phyloP scores from a whole-genome alignment of 768 basidiomycete species.

The Trametes villosa region DNA sequence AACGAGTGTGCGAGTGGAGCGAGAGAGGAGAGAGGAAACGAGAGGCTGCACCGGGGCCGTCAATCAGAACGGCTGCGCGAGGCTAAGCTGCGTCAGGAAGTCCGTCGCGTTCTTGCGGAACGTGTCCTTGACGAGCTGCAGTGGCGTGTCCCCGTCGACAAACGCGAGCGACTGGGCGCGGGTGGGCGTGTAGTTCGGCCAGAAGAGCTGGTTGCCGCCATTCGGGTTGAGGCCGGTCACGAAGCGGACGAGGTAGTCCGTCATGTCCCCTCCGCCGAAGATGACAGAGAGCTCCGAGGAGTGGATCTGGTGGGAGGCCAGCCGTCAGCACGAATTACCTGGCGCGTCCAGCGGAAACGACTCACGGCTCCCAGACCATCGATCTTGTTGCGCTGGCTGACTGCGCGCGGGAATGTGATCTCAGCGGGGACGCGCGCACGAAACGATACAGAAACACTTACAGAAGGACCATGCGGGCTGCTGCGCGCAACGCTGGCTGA shows the following conservation, averaged over 20 bases:
- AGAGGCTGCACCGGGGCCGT: too few relatives aligned
- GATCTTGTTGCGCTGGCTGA: constrained; percentile 20
- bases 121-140: constrained; percentile 47
- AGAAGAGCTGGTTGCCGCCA: constrained; percentile 38
- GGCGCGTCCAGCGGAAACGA: background rate
- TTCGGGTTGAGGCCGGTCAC: constrained; percentile 48
- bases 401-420: too few relatives aligned
- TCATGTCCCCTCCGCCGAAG: constrained; percentile 48
- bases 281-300: constrained; percentile 46
- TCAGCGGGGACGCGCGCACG: too few relatives aligned
- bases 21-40: too few relatives aligned
- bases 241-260: constrained; percentile 51
- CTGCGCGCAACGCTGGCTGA: constrained; percentile 20
- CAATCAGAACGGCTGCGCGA: too few relatives aligned
- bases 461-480: constrained; percentile 28
- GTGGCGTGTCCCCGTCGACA: constrained; percentile 35
- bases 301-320: constrained; percentile 40
- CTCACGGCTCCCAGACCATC: constrained; percentile 19
- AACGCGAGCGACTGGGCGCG: constrained; percentile 47
- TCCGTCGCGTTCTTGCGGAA: constrained; percentile 45
- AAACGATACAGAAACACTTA: constrained; percentile 19
- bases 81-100: constrained; percentile 10
- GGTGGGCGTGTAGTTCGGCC: constrained; percentile 48
- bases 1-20: too few relatives aligned
- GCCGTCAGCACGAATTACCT: background rate